Percentiles rank a stretch among this genome's conserved stretches.
Evolutionary conservation across 768 basidiomycete genomes (phyloP).

Genomic region (Mycena metata): DNA sequence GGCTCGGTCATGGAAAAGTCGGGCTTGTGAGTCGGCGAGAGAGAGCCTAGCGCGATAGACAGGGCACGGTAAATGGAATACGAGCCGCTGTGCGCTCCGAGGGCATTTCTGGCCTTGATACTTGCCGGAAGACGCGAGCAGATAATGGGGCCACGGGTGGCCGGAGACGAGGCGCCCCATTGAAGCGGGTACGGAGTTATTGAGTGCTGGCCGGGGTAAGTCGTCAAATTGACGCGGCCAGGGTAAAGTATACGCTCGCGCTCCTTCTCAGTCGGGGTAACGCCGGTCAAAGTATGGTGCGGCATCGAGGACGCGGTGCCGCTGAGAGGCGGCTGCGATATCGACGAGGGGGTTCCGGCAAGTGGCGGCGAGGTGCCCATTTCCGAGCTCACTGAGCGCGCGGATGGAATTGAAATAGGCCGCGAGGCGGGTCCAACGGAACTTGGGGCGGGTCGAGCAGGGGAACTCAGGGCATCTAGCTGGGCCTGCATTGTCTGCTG

Average conservation of each 20-base stretch:
- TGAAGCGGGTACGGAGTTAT: conserved; percentile 82
- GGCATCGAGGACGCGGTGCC: conserved; percentile 38
- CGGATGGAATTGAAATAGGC: conserved; percentile 28
- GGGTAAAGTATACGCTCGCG: conserved; percentile 85
- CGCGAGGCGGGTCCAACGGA: neutral
- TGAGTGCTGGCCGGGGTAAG: conserved; percentile 95
- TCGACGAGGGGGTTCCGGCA: conserved; percentile 32
- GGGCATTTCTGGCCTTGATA: conserved; percentile 92
- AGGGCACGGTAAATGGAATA: conserved; percentile 97
- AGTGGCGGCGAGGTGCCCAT: conserved; percentile 26
- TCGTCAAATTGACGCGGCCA: conserved; percentile 85
- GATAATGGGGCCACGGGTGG: conserved; percentile 86
- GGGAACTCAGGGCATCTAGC: conserved; percentile 54
- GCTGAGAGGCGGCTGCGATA: conserved; percentile 32
- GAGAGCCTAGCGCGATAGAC: conserved; percentile 90
- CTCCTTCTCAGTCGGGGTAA: conserved; percentile 64
- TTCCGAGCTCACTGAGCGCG: conserved; percentile 11
- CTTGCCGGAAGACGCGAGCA: conserved; percentile 87
- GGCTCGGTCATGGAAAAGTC: conserved; percentile 89
- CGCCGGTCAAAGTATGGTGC: conserved; percentile 36
- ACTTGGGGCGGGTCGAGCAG: neutral
- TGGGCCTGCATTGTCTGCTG: conserved; percentile 87
- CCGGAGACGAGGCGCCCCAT: conserved; percentile 83
- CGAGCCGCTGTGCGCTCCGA: conserved; percentile 94
- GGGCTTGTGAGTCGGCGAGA: conserved; percentile 84